Conservation (phyloP, 192 early-diverging fungal species). For the Linnemannia hyalina region DNA sequence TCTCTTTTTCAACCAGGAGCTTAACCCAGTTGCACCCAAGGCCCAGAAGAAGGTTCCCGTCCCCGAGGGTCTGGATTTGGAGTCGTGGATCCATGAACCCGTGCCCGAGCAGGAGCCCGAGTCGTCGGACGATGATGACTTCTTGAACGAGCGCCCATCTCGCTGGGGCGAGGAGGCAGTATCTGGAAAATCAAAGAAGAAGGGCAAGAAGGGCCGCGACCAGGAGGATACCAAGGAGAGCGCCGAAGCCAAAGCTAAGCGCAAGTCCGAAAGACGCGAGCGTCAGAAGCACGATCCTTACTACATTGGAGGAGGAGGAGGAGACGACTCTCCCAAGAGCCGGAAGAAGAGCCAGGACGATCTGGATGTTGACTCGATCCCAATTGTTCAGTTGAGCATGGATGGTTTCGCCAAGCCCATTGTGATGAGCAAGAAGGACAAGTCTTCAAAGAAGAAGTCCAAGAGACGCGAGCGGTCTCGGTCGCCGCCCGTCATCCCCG, state of each 20-base stretch:
- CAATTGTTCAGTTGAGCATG: conserved; percentile 80
- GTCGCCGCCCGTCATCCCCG: conserved; percentile 46
- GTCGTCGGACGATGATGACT: conserved; percentile 56
- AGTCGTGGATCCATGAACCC: conserved; percentile 82
- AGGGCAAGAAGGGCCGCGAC: conserved; percentile 39
- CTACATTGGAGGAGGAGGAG: conserved; percentile 69
- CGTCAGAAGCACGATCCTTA: conserved; percentile 72
- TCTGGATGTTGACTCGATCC: conserved; percentile 85
- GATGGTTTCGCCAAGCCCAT: conserved; percentile 61
- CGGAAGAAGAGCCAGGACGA: conserved; percentile 61
- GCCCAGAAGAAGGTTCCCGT: conserved; percentile 93
- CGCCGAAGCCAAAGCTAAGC: conserved; percentile 60
- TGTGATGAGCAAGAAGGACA: conserved; percentile 51
- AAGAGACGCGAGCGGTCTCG: conserved; percentile 45
- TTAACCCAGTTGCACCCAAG: conserved; percentile 91
- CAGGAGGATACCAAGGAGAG: conserved; percentile 59
- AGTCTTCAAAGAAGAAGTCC: conserved; percentile 52
- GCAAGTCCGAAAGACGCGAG: conserved; percentile 63
- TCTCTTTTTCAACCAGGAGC: conserved; percentile 83
- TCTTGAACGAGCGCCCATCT: conserved; percentile 45
- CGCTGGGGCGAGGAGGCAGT: conserved; percentile 39
- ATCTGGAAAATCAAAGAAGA: conserved; percentile 50
- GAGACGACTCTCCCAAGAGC: conserved; percentile 35
- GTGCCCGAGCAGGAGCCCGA: conserved; percentile 71
- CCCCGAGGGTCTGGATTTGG: conserved; percentile 88